Evolutionary conservation across 2,329 filamentous ascomycete species (phyloP).

Genomic region (Pseudogymnoascus sp.): DNA sequence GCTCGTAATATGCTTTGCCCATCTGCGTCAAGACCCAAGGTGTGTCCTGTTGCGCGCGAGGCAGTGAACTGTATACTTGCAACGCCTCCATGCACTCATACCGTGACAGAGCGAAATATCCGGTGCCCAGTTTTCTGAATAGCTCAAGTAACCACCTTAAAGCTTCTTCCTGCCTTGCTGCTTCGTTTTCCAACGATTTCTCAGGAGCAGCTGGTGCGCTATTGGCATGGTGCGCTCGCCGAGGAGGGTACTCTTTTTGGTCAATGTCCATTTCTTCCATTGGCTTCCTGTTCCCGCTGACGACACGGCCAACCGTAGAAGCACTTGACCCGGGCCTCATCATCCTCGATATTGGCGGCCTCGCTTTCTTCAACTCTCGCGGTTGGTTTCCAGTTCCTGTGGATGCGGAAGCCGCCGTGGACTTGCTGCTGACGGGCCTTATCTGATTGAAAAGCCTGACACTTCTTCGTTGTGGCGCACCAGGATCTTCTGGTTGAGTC

Average conservation of each 20-base stretch:
- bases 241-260: slow-evolving; percentile 47
- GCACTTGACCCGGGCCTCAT: slow-evolving; percentile 59
- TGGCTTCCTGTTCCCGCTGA: slow-evolving; percentile 83
- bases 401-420: slow-evolving; percentile 43
- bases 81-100: slow-evolving; percentile 76
- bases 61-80: slow-evolving; percentile 63
- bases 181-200: slow-evolving; percentile 40
- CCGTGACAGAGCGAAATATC: slow-evolving; percentile 69
- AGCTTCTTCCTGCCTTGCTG: slow-evolving; percentile 64
- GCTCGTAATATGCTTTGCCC: slow-evolving; percentile 86
- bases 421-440: slow-evolving; percentile 45
- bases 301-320: slow-evolving; percentile 73
- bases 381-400: slow-evolving; percentile 53
- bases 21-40: slow-evolving; percentile 90
- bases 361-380: slow-evolving; percentile 77
- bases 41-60: slow-evolving; percentile 72
- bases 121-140: slow-evolving; percentile 72
- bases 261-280: slow-evolving; percentile 66
- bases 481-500: slow-evolving; percentile 51
- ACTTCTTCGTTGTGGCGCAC: slow-evolving; percentile 60
- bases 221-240: slow-evolving; percentile 22
- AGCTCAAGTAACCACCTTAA: slow-evolving; percentile 71
- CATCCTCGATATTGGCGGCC: slow-evolving; percentile 61
- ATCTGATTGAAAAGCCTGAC: slow-evolving; percentile 66
- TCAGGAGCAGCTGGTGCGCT: slow-evolving; percentile 18